Percentiles rank a stretch among this genome's conserved stretches.
Conservation (phyloP, 2,329 filamentous ascomycete genomes). For the Colletotrichum gloeosporioides region DNA sequence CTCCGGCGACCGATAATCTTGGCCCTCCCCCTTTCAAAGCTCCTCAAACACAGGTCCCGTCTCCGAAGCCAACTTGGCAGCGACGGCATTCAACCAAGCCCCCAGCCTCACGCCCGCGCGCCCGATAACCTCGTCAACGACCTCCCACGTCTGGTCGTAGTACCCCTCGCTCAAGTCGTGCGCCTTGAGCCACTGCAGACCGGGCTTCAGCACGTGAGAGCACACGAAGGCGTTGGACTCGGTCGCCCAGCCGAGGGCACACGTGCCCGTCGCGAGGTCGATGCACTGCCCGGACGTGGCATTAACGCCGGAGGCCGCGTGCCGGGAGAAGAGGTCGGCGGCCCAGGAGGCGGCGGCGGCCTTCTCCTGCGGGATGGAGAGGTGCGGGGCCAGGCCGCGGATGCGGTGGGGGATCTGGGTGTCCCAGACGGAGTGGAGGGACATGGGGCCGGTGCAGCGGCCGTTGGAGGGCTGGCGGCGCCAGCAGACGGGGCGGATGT, state of each 20-base stretch:
- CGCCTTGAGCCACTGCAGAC: not conserved
- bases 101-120: constrained; percentile 15
- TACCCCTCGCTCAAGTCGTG: constrained; percentile 18
- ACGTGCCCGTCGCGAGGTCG: not conserved
- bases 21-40: not conserved
- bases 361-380: constrained; percentile 10
- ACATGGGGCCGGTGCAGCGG: constrained; percentile 14
- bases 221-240: constrained; percentile 18
- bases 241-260: constrained; percentile 7
- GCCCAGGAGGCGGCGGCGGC: constrained; percentile 14
- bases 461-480: constrained; percentile 9
- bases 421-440: constrained; percentile 22
- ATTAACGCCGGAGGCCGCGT: not conserved
- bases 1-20: not conserved
- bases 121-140: constrained; percentile 18
- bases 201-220: constrained; percentile 11
- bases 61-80: not conserved
- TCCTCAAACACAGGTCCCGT: not conserved
- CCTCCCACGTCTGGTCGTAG: constrained; percentile 16
- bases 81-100: constrained; percentile 18
- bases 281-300: constrained; percentile 3
- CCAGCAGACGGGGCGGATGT: constrained; percentile 22
- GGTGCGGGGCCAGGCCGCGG: constrained; percentile 13
- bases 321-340: constrained; percentile 1
- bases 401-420: constrained; percentile 20